Evolutionary conservation across 768 basidiomycete genomes (phyloP).

Genomic region (Tricholoma flavovirens): DNA sequence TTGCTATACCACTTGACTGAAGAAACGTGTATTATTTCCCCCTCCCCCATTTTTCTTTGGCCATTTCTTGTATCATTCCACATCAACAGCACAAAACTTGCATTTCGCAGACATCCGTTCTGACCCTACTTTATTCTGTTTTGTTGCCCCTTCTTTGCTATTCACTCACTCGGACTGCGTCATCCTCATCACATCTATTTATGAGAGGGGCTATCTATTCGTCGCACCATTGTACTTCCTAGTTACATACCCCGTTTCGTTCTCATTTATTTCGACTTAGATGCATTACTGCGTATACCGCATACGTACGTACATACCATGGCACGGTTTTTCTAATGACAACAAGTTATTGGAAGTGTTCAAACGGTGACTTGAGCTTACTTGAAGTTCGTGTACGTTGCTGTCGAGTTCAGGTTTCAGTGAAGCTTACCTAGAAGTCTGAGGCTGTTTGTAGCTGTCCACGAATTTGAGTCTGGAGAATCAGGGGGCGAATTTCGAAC

Average conservation of each 20-base stretch:
- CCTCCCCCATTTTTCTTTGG: background rate
- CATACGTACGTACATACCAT: background rate
- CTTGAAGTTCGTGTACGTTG: background rate
- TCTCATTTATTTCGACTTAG: background rate
- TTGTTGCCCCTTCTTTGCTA: background rate
- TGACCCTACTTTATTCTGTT: constrained; percentile 10
- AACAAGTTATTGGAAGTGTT: background rate
- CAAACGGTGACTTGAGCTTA: background rate
- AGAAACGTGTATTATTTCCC: background rate
- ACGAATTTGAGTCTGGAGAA: background rate
- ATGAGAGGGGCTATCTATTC: constrained; percentile 3
- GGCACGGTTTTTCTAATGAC: background rate
- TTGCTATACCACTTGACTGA: constrained; percentile 1
- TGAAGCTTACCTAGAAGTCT: background rate
- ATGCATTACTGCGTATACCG: background rate
- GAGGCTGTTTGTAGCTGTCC: background rate
- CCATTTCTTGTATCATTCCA: background rate
- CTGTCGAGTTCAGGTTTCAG: background rate
- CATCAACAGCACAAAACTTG: background rate
- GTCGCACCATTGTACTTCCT: background rate
- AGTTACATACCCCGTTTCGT: background rate
- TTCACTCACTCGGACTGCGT: constrained; percentile 3
- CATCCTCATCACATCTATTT: background rate
- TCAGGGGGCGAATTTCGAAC: background rate
- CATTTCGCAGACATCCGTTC: background rate